phyloP scores from a whole-genome alignment of 305 asterid genomes.

The Ruellia speciosa region DNA sequence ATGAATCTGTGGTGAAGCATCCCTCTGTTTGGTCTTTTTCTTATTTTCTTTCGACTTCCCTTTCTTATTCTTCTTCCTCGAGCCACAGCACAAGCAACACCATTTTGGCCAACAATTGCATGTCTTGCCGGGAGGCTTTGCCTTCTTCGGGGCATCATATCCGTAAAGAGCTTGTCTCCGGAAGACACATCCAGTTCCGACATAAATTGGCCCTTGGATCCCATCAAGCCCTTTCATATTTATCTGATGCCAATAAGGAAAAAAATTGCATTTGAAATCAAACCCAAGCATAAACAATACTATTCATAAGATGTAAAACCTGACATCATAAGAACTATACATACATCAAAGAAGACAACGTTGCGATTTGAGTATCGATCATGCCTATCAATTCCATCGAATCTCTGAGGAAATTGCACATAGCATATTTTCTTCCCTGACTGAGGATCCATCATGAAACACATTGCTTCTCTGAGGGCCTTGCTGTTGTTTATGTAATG shows the following conservation, averaged over 20 bases:
- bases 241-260: slow-evolving; percentile 36
- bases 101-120: slow-evolving; percentile 90
- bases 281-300: slow-evolving; percentile 8
- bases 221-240: slow-evolving; percentile 99
- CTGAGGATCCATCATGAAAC: slow-evolving; percentile 98
- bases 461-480: slow-evolving; percentile 95
- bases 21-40: slow-evolving; percentile 61
- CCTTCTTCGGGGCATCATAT: slow-evolving; percentile 79
- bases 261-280: slow-evolving; percentile 15
- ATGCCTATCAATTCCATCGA: slow-evolving; percentile 91
- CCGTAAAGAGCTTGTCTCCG: slow-evolving; percentile 95
- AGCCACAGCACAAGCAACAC: slow-evolving; percentile 58
- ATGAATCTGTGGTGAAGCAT: slow-evolving; percentile 79
- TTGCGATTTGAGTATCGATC: slow-evolving; percentile 95
- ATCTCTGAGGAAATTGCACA: slow-evolving; percentile 95
- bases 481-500: slow-evolving; percentile 92
- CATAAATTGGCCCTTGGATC: slow-evolving; percentile 94
- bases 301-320: background rate
- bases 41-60: slow-evolving; percentile 55
- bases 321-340: slow-evolving; percentile 22
- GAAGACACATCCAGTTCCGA: slow-evolving; percentile 95
- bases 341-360: slow-evolving; percentile 87
- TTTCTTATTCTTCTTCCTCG: slow-evolving; percentile 56
- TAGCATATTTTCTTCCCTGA: slow-evolving; percentile 93
- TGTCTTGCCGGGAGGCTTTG: slow-evolving; percentile 78